Conservation (phyloP, 768 basidiomycete genomes). For the Serpula lacrymans region DNA sequence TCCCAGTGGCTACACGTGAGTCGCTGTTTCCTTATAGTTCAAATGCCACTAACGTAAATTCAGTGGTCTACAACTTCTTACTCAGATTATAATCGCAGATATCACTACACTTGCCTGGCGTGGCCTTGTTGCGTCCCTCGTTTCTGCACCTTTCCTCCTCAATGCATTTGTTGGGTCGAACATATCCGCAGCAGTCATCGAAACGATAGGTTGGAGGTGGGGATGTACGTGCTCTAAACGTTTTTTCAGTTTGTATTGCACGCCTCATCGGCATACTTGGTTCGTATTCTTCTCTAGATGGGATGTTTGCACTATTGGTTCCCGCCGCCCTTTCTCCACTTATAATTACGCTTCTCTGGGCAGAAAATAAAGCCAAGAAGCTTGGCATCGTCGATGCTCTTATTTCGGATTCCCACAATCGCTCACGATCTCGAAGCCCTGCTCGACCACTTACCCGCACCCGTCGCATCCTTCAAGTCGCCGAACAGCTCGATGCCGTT, state of each 20-base stretch:
- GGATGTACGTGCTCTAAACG: constrained; percentile 47
- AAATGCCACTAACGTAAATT: background rate
- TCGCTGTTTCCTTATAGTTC: constrained; percentile 5
- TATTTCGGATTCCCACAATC: background rate
- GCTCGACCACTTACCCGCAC: background rate
- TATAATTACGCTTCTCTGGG: constrained; percentile 53
- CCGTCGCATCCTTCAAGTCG: constrained; percentile 15
- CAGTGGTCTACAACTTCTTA: constrained; percentile 60
- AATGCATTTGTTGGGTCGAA: constrained; percentile 68
- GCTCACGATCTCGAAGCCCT: background rate
- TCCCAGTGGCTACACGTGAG: constrained; percentile 57
- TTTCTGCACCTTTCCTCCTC: constrained; percentile 52
- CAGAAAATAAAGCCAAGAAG: constrained; percentile 45
- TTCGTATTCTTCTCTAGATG: constrained; percentile 31
- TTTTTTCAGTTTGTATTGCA: background rate
- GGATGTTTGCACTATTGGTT: constrained; percentile 56
- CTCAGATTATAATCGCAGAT: constrained; percentile 62
- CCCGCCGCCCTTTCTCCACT: constrained; percentile 49
- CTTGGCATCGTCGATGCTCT: constrained; percentile 25
- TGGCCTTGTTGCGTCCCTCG: constrained; percentile 46
- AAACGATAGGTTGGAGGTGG: constrained; percentile 62
- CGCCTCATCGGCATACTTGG: background rate
- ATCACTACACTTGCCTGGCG: constrained; percentile 57
- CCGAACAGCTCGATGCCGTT: constrained; percentile 41
- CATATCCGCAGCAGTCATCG: constrained; percentile 43